Evolutionary conservation across 805 yeast species (phyloP), one percentile per base, ranked within the genome.

Genomic region (Limtongia smithiae): DNA sequence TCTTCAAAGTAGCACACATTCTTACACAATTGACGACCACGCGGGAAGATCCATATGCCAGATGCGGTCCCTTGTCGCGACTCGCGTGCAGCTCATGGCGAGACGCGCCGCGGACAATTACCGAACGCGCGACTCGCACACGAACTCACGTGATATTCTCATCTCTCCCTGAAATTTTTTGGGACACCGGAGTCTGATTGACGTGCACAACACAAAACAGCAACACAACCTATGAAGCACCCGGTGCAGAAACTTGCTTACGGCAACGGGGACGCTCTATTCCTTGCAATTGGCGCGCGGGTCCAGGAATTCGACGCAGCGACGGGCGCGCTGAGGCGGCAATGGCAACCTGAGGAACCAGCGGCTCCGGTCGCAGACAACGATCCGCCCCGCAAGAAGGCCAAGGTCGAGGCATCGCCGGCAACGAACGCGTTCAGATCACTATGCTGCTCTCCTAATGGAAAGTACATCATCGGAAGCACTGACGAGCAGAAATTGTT

Each of bases 401-500:
- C 58, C 17, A 54, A 52, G 34, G n/a, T 24, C 22, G 44, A 34
- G n/a, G 43, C 30, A 25, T 15, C 20, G 6, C 33, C 20, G 20
- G 73, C 78, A 22, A 79, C 75, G 64, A 82, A 82, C 54, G 80
- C 83, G 59, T 79, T 90, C 41, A 76, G 95, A 64, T 75, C 80
- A 20, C 65, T 90, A 55, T 66, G 69, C 6, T 62, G 87, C 44
- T 69, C 80, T 7, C 68, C 77, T 21, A 71, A 76, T 57, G 84
- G 80, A 39, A 65, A 71, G 36, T 71, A 73, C 59, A 64, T 90
- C 32, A 71, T 85, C 22, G 84, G 80, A 1, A 80, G 86, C 37
- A 82, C 94, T 2, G 95, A 87, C 63, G 83, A 83, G 49, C 94
- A 85, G 63, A 93, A 91, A 67, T 81, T 94, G 2, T 82, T 81